These are phyloP conservation scores for Xylaria cubensis DNA, from an alignment of 495 filamentous ascomycete species.

Conservation along the genomic window DNA sequence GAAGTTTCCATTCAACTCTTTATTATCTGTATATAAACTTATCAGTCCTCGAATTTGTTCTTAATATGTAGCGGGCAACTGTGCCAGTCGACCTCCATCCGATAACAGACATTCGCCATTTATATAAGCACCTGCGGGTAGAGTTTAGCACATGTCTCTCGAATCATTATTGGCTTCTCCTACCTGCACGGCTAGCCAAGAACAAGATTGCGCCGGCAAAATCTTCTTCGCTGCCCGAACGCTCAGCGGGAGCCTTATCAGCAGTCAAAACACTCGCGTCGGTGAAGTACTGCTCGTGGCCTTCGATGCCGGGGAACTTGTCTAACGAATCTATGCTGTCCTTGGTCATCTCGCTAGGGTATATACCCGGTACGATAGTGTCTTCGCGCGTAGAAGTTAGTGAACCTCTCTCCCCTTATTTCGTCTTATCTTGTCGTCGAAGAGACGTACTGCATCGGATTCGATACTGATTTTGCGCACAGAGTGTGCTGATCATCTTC, in stretches of 20 bases:
- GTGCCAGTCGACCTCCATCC: slow-evolving; percentile 2
- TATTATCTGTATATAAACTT: no score
- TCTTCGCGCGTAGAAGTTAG: not conserved
- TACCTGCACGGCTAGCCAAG: not conserved
- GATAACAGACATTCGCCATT: not conserved
- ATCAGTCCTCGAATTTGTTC: not conserved
- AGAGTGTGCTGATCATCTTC: not conserved
- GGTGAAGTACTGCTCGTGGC: not conserved
- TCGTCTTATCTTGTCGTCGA: not conserved
- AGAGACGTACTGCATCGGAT: not conserved
- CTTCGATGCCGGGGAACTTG: not conserved
- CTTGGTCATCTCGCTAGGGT: not conserved
- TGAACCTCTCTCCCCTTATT: not conserved
- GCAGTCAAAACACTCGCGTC: not conserved
- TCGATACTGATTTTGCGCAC: not conserved
- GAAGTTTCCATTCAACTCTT: no score
- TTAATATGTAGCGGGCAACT: not conserved
- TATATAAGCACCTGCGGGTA: not conserved
- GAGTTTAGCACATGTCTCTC: not conserved
- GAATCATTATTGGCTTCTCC: not conserved
- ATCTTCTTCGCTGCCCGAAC: not conserved
- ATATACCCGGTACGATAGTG: not conserved
- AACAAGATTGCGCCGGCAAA: not conserved
- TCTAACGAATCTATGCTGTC: not conserved
- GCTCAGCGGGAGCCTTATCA: not conserved